Base-by-base conservation (phyloP, 1,284 basidiomycete genomes). In the Boletus mariae region DNA sequence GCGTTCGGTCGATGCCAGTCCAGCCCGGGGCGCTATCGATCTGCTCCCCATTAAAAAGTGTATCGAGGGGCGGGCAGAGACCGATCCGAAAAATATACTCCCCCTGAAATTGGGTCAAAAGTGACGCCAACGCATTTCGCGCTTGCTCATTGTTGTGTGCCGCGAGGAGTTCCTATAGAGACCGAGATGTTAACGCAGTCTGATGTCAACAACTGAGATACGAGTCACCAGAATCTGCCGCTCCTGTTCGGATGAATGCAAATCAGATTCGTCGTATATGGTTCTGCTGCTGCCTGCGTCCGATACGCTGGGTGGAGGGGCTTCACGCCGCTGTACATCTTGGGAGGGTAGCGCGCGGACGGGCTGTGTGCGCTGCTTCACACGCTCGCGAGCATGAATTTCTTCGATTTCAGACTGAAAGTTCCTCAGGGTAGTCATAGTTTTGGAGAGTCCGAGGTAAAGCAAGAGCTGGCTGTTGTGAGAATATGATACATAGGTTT, bases 361-460 rank as follows among this genome's bases (percentile, higher is more conserved):
- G 5, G 44, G 53, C 34, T 60, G 63, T 10, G 45, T 45, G 42
- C 84, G 80, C 59, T 87, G 83, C 68, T 79, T 87, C 28, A 75
- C 71, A 42, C 80, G 68, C 69, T 89, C 85, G 47, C 82, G 79
- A 58, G 78, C 72, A 53, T 82, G 80, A 63, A 90, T 85, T 59
- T 85, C 79, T 56, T 90, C 83, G 56, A 90, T 90, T 70, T 89
- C 86, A 61, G 71, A 77, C 68, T 90, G 88, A 66, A 90, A 90
- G 50, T 75, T 81, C 47, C 80, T 80, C 63, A 90, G 71, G 53
- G 75, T 80, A 31, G 85, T 79, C 84, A 85, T 87, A 55, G 15
- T 0, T 38, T 20, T 38, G 15, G 45, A 51, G 45, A 44, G 26
- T 44, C 40, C 51, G 37, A 31, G n/a, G 47, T 49, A 42, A 38